Conservation (phyloP, 1,284 basidiomycete species). For the Cryptococcus floricola region DNA sequence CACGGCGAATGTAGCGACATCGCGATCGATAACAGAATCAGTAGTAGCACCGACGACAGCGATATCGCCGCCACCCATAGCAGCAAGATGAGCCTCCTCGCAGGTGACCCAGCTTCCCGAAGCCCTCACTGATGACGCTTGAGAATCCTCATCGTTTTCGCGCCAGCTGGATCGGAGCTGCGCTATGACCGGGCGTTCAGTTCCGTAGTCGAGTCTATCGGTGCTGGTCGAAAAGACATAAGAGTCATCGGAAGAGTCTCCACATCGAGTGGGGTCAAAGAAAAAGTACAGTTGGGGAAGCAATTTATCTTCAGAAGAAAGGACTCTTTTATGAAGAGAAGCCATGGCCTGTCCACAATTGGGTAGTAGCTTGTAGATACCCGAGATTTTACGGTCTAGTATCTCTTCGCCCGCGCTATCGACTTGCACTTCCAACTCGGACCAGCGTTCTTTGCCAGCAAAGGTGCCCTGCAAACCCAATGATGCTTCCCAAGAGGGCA, state of each 20-base stretch:
- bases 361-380: conserved; percentile 71
- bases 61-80: conserved; percentile 34
- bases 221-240: conserved; percentile 79
- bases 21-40: conserved; percentile 43
- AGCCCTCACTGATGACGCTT: conserved; percentile 58
- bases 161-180: conserved; percentile 70
- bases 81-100: conserved; percentile 28
- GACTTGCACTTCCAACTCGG: conserved; percentile 62
- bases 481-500: conserved; percentile 78
- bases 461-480: conserved; percentile 72
- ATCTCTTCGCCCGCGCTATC: conserved; percentile 53
- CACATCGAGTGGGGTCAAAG: conserved; percentile 76
- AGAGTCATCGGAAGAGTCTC: conserved; percentile 64
- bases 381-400: conserved; percentile 77
- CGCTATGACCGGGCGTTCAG: conserved; percentile 69
- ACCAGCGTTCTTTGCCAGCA: conserved; percentile 65
- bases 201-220: conserved; percentile 72
- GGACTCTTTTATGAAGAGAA: conserved; percentile 70
- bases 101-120: conserved; percentile 60
- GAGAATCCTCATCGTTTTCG: conserved; percentile 58
- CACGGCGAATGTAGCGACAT: conserved; percentile 62
- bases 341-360: conserved; percentile 85
- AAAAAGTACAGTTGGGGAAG: conserved; percentile 73
- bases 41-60: conserved; percentile 22
- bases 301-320: conserved; percentile 50